phyloP scores from a whole-genome alignment of 2,329 filamentous ascomycete genomes.

The Didymella arachidicola region DNA sequence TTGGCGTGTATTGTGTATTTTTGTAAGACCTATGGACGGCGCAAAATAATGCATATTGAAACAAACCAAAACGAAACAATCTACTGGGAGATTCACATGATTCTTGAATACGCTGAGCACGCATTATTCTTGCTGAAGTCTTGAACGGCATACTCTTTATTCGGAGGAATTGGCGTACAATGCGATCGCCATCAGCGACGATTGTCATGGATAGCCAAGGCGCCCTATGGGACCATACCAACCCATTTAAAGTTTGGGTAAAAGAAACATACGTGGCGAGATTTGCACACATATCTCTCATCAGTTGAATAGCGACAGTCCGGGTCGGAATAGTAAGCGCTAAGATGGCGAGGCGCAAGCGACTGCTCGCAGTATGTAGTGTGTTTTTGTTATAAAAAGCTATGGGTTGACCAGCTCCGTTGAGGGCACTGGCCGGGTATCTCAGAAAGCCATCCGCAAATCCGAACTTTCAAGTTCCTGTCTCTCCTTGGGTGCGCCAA shows the following conservation, averaged over 20 bases:
- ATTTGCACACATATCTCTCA: neutral
- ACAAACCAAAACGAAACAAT: conserved; percentile 4
- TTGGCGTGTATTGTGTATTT: conserved; percentile 21
- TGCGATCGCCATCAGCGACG: too few relatives aligned
- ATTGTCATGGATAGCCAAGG: too few relatives aligned
- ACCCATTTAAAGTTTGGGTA: too few relatives aligned
- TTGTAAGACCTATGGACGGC: conserved; percentile 21
- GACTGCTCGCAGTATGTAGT: neutral
- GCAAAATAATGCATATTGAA: conserved; percentile 23
- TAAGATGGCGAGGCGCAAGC: neutral
- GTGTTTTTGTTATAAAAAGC: conserved; percentile 7
- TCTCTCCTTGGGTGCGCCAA: neutral
- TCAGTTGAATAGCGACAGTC: neutral
- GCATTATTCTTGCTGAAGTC: too few relatives aligned
- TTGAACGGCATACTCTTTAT: too few relatives aligned
- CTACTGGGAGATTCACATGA: too few relatives aligned
- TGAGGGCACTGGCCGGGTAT: conserved; percentile 26
- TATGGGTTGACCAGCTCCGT: conserved; percentile 23
- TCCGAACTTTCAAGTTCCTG: neutral
- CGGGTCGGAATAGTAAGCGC: too few relatives aligned
- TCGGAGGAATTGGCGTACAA: too few relatives aligned
- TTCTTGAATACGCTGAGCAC: too few relatives aligned
- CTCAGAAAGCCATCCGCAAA: conserved; percentile 22
- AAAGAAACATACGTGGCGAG: neutral
- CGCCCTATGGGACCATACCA: neutral